phyloP scores from a whole-genome alignment of 805 yeast genomes.

The Zygoascus biomembranicola region DNA sequence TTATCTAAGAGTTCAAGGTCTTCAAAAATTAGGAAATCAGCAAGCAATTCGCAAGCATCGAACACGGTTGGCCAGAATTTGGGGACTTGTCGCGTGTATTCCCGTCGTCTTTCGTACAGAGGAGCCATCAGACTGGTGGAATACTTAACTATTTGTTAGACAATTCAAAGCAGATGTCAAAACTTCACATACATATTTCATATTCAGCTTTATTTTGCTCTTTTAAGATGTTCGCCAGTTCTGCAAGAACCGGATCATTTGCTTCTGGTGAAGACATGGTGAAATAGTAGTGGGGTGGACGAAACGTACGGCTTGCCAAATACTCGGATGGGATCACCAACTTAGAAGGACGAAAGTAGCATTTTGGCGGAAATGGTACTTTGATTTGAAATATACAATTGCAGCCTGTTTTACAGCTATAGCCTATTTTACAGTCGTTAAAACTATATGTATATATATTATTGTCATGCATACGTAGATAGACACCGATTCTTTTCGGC shows the following conservation, averaged over 20 bases:
- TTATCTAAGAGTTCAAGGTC: slow-evolving; percentile 67
- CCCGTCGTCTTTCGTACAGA: slow-evolving; percentile 51
- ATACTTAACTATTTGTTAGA: slow-evolving; percentile 5
- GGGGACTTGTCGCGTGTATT: slow-evolving; percentile 46
- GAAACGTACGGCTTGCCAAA: too few relatives aligned
- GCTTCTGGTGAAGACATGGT: neutral
- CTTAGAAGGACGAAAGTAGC: too few relatives aligned
- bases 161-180: too few relatives aligned
- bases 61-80: slow-evolving; percentile 84
- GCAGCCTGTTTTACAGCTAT: too few relatives aligned
- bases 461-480: too few relatives aligned
- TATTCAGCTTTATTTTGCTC: slow-evolving; percentile 20
- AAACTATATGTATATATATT: too few relatives aligned
- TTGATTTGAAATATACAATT: too few relatives aligned
- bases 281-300: neutral
- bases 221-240: slow-evolving; percentile 18
- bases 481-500: too few relatives aligned
- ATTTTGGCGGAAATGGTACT: too few relatives aligned
- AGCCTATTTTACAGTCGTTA: too few relatives aligned
- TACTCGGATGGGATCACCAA: too few relatives aligned
- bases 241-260: slow-evolving; percentile 7
- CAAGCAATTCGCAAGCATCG: slow-evolving; percentile 68
- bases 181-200: slow-evolving; percentile 18
- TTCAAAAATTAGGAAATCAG: slow-evolving; percentile 66
- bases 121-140: slow-evolving; percentile 38